phyloP scores from a whole-genome alignment of 768 basidiomycete genomes.

The Pisolithus microcarpus region DNA sequence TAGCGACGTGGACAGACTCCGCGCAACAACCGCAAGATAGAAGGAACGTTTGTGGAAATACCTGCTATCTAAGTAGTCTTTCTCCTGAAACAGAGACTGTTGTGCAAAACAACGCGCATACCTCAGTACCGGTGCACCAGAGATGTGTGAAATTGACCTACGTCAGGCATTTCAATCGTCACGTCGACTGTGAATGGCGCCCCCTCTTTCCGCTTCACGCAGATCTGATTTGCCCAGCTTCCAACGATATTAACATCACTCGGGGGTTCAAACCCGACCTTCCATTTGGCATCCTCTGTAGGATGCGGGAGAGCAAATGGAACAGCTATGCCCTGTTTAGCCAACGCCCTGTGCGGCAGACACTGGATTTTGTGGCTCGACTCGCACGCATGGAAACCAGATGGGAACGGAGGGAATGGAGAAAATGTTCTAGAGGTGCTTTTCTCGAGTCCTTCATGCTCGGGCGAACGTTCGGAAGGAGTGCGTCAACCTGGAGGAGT shows the following conservation, averaged over 20 bases:
- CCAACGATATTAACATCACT: constrained; percentile 72
- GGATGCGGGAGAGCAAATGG: constrained; percentile 68
- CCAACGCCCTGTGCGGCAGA: constrained; percentile 49
- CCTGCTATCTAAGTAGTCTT: constrained; percentile 84
- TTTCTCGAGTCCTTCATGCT: constrained; percentile 41
- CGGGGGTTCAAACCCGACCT: constrained; percentile 73
- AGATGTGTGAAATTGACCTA: constrained; percentile 29
- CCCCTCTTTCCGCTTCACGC: constrained; percentile 65
- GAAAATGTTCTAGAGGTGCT: constrained; percentile 58
- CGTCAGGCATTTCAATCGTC: constrained; percentile 81
- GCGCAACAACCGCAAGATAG: constrained; percentile 77
- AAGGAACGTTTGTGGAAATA: constrained; percentile 91
- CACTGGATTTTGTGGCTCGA: constrained; percentile 58
- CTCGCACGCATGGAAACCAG: constrained; percentile 52
- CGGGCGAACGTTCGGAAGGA: constrained; percentile 70
- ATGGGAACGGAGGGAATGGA: constrained; percentile 60
- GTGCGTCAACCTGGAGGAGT: constrained; percentile 59
- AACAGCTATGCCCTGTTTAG: constrained; percentile 51
- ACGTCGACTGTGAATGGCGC: constrained; percentile 67
- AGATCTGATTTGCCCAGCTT: constrained; percentile 77
- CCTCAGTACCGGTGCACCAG: neutral
- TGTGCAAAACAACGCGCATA: neutral
- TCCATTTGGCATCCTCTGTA: constrained; percentile 81
- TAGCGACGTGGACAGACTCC: constrained; percentile 43
- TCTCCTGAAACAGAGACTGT: constrained; percentile 85